Conservation (phyloP, 768 basidiomycete genomes). For the Podaxis sp. region DNA sequence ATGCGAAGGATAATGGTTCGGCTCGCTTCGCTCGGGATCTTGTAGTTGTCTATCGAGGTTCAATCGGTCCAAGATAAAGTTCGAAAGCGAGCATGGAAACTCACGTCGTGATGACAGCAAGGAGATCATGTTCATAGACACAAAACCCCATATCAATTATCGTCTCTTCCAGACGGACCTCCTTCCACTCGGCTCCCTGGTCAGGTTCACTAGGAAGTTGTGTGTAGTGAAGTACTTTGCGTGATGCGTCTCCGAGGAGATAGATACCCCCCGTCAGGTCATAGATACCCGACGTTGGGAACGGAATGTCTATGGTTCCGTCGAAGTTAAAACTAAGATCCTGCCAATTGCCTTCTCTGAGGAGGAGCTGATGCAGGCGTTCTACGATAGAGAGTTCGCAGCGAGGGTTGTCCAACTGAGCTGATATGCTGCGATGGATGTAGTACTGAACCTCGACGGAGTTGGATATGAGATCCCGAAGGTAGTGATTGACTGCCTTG, state of each 20-base stretch:
- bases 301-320: conserved; percentile 25
- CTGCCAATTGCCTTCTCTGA: conserved; percentile 25
- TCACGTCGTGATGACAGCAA: conserved; percentile 40
- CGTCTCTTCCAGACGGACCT: conserved; percentile 25
- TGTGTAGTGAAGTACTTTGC: conserved; percentile 31
- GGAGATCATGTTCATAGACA: conserved; percentile 44
- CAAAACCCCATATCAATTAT: conserved; percentile 45
- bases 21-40: not conserved
- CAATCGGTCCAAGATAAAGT: not conserved
- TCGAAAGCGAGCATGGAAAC: conserved; percentile 15
- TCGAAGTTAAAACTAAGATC: conserved; percentile 25
- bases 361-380: conserved; percentile 8
- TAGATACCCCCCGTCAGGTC: conserved; percentile 43
- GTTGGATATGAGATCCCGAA: conserved; percentile 2
- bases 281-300: conserved; percentile 37
- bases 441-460: conserved; percentile 14
- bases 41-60: not conserved
- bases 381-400: conserved; percentile 1
- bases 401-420: conserved; percentile 17
- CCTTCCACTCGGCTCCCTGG: conserved; percentile 29
- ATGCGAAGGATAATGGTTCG: not conserved
- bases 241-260: conserved; percentile 32
- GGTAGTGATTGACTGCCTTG: conserved; percentile 1
- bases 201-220: conserved; percentile 28
- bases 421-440: conserved; percentile 6